Base-by-base conservation (phyloP, 1,139 yeast genomes). In the Saccharomycopsis hybrid region DNA sequence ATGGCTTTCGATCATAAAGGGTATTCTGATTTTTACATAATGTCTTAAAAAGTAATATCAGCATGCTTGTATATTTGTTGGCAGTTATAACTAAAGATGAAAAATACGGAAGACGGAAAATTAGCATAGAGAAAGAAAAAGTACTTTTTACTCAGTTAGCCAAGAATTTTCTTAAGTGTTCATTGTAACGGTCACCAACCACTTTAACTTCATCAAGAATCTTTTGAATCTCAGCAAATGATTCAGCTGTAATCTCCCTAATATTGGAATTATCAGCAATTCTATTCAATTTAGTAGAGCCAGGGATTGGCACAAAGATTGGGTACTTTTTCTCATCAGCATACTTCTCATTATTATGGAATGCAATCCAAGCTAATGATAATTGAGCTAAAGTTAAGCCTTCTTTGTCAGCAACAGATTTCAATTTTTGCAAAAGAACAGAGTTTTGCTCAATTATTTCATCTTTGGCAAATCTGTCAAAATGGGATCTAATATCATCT, bases 281-380 rank as follows among this genome's bases (percentile, higher is more conserved):
- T 61, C 85, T 79, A 13, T 65, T 72, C 7, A 68, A 67, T 29
- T 80, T 75, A 4, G 88, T 74, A 7, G 86, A 80, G 49, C 89
- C 82, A 28, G 95, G 95, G 62, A 87, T 85, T 41, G 96, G 95
- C 42, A 88, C 65, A 46, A 86, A 72, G 51, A 70, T 72, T 13
- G 88, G 77, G 54, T 74, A 76, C 64, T 70, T 59, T 60, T 62
- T 45, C 60, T 70, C 57, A 69, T 76, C 44, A 24, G 41, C 9
- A 5, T 62, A 66, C 0, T 72, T 65, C 30, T 69, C 57, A 13
- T 69, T 67, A 50, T 67, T 64, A 56, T 63, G 60, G 41, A 65
- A 64, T 55, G 72, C 61, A 55, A 86, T 66, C 94, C 95, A 88
- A 4, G 86, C 81, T 40, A 88, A 68, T 0, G 95, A 84, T 52